phyloP scores from a whole-genome alignment of 192 early-diverging fungal genomes.

The Backusella circina region DNA sequence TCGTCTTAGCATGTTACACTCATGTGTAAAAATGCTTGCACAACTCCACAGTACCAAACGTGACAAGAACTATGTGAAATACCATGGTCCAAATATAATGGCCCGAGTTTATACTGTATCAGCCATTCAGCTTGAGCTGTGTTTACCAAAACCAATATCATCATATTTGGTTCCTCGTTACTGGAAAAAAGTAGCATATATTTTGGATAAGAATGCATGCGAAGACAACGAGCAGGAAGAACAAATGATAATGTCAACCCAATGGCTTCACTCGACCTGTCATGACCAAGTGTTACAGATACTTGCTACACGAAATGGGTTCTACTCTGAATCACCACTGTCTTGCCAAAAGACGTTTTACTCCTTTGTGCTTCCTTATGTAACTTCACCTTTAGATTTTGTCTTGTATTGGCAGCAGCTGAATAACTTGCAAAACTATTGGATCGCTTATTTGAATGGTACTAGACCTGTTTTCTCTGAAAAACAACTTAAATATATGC shows the following conservation, averaged over 20 bases:
- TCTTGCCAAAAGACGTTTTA: conserved; percentile 7
- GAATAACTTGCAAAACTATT: conserved; percentile 2
- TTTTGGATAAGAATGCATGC: not conserved
- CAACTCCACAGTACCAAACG: not conserved
- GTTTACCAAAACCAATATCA: not conserved
- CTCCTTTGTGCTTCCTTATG: conserved; percentile 18
- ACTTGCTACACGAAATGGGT: not conserved
- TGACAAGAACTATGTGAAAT: not conserved
- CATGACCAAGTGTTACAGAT: conserved; percentile 7
- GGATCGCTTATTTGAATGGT: conserved; percentile 1
- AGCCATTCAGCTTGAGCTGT: conserved; percentile 14
- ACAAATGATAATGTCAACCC: not conserved
- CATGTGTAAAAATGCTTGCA: conserved; percentile 15
- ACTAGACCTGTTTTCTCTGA: not conserved
- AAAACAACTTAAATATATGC: not conserved
- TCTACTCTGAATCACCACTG: not conserved
- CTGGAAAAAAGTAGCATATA: not conserved
- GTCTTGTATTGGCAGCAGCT: conserved; percentile 12
- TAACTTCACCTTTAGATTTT: conserved; percentile 8
- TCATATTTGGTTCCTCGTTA: not conserved
- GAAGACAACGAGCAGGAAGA: not conserved
- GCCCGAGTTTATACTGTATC: conserved; percentile 5
- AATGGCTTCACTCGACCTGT: not conserved
- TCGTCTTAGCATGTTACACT: conserved; percentile 12
- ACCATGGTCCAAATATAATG: not conserved